Evolutionary conservation across 768 basidiomycete genomes (phyloP).

Genomic region (Calocera cornea): DNA sequence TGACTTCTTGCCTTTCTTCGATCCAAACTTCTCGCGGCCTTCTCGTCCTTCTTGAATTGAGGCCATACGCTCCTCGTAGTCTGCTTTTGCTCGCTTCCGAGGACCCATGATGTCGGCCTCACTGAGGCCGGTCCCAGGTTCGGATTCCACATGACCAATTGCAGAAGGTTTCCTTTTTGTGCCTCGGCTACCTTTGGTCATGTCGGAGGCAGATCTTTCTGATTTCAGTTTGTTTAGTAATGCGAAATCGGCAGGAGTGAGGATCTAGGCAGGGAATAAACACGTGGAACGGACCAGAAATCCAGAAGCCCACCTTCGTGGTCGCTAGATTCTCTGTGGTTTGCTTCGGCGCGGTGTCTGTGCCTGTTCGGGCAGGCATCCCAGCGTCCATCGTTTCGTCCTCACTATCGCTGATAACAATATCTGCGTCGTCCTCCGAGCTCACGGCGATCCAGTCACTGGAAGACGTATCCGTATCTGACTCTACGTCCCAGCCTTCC

Average conservation of each 20-base stretch:
- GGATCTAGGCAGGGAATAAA: slow-evolving; percentile 42
- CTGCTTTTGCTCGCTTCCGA: slow-evolving; percentile 81
- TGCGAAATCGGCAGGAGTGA: slow-evolving; percentile 94
- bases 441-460: slow-evolving; percentile 70
- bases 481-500: slow-evolving; percentile 82
- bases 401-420: slow-evolving; percentile 79
- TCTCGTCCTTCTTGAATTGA: slow-evolving; percentile 86
- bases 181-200: slow-evolving; percentile 46
- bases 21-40: slow-evolving; percentile 86
- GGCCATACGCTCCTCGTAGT: slow-evolving; percentile 87
- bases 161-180: slow-evolving; percentile 82
- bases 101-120: slow-evolving; percentile 89
- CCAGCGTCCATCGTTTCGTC: slow-evolving; percentile 32
- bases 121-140: slow-evolving; percentile 55
- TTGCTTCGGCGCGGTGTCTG: slow-evolving; percentile 8
- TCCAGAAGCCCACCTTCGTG: slow-evolving; percentile 44
- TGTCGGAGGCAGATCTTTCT: slow-evolving; percentile 53
- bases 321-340: slow-evolving; percentile 59
- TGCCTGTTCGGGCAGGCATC: neutral
- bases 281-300: neutral
- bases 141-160: slow-evolving; percentile 27
- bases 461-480: slow-evolving; percentile 46
- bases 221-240: slow-evolving; percentile 78
- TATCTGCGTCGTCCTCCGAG: slow-evolving; percentile 48
- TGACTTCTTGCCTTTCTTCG: slow-evolving; percentile 80